phyloP scores from a whole-genome alignment of 306 rosid species.

The Corylus americana region DNA sequence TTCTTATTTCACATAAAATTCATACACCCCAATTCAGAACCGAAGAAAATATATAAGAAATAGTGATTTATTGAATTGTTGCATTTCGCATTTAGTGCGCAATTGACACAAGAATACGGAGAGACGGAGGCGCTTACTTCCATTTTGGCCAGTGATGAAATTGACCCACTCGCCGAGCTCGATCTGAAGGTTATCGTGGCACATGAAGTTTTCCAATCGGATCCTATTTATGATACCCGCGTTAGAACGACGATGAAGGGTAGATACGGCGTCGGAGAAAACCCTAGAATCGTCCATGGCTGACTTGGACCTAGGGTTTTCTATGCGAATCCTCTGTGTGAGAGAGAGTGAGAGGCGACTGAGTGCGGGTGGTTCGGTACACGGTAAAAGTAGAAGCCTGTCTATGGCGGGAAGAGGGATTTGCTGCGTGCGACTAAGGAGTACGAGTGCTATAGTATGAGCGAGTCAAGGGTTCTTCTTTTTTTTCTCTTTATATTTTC shows the following conservation, averaged over 20 bases:
- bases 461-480: not conserved
- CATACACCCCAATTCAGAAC: not conserved
- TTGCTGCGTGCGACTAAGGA: not conserved
- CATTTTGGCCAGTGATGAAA: conserved; percentile 90
- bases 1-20: not conserved
- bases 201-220: conserved; percentile 89
- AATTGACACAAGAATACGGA: not conserved
- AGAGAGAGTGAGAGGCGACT: not conserved
- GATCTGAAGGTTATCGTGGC: conserved; percentile 71
- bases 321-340: conserved; percentile 14
- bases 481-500: not conserved
- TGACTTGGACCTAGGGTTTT: not conserved
- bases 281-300: conserved; percentile 49
- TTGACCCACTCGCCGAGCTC: conserved; percentile 71
- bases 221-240: conserved; percentile 67
- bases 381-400: not conserved
- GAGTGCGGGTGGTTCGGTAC: not conserved
- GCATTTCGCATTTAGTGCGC: not conserved
- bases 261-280: conserved; percentile 8
- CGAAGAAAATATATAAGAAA: not conserved
- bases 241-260: conserved; percentile 29
- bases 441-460: too few species aligned
- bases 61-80: not conserved
- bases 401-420: conserved; percentile 33
- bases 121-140: conserved; percentile 51